phyloP scores from a whole-genome alignment of 2,329 filamentous ascomycete genomes.

The Pseudogymnoascus sp. region DNA sequence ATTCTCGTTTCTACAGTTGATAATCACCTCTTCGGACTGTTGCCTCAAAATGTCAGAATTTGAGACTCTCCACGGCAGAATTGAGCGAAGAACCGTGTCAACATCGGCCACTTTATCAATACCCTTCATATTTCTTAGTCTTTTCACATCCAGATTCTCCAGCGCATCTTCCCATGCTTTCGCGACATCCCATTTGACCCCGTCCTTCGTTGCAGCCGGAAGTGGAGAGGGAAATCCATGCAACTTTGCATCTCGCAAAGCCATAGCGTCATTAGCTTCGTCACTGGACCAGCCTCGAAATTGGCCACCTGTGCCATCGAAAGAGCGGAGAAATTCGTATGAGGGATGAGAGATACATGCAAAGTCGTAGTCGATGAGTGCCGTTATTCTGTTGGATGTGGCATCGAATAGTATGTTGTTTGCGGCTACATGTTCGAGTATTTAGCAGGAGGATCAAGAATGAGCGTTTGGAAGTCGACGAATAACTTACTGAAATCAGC shows the following conservation, averaged over 20 bases:
- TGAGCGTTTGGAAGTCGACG: neutral
- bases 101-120: neutral
- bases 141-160: neutral
- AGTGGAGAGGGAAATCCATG: constrained; percentile 21
- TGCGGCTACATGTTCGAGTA: constrained; percentile 14
- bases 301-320: constrained; percentile 21
- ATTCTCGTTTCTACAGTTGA: neutral
- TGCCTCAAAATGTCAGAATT: neutral
- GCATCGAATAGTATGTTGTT: constrained; percentile 28
- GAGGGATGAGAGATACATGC: constrained; percentile 22
- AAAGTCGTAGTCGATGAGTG: constrained; percentile 27
- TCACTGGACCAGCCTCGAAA: constrained; percentile 22
- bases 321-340: constrained; percentile 26
- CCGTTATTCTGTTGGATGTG: constrained; percentile 24
- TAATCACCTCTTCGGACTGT: neutral
- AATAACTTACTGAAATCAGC: constrained; percentile 27
- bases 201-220: neutral
- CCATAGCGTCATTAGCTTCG: constrained; percentile 17
- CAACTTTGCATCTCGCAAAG: constrained; percentile 23
- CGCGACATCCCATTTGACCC: neutral
- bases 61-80: neutral
- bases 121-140: neutral
- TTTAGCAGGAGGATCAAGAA: neutral
- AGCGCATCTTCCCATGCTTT: neutral
- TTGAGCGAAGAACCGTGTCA: neutral